Evolutionary conservation across 2,329 filamentous ascomycete genomes (phyloP).

Genomic region (Pyrenophora teres): DNA sequence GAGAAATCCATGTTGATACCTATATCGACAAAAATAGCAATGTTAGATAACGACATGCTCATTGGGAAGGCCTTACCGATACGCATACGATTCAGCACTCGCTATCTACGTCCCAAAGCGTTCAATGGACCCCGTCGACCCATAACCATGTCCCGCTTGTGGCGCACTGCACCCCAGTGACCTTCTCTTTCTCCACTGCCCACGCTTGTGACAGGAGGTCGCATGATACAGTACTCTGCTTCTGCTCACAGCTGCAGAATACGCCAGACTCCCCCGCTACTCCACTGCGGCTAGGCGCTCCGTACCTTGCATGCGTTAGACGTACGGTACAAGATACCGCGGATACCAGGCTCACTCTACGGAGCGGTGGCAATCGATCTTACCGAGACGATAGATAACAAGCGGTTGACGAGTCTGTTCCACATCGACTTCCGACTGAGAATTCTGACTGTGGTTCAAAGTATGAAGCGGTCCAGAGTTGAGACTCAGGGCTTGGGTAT

Average conservation of each 20-base stretch:
- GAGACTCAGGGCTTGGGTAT: no score
- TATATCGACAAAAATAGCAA: neutral
- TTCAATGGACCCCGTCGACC: slow-evolving; percentile 9
- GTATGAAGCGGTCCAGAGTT: no score
- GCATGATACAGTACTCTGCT: neutral
- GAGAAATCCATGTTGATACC: no score
- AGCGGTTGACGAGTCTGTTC: no score
- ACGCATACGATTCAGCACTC: neutral
- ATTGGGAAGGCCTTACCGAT: neutral
- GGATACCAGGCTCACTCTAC: no score
- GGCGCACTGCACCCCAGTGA: neutral
- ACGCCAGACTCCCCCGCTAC: neutral
- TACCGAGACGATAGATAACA: no score
- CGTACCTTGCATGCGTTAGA: neutral
- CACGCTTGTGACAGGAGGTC: neutral
- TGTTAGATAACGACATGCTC: neutral
- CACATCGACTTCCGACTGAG: no score
- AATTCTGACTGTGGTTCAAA: no score
- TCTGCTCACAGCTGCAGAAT: neutral
- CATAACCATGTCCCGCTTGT: neutral
- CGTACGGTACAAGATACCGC: neutral
- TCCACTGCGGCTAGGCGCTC: neutral
- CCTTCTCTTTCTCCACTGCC: neutral
- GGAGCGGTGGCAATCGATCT: no score
- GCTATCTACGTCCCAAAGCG: slow-evolving; percentile 17